These are phyloP conservation scores for Pseudocercospora eumusae DNA, from an alignment of 2,329 filamentous ascomycete genomes.

Conservation along the genomic window DNA sequence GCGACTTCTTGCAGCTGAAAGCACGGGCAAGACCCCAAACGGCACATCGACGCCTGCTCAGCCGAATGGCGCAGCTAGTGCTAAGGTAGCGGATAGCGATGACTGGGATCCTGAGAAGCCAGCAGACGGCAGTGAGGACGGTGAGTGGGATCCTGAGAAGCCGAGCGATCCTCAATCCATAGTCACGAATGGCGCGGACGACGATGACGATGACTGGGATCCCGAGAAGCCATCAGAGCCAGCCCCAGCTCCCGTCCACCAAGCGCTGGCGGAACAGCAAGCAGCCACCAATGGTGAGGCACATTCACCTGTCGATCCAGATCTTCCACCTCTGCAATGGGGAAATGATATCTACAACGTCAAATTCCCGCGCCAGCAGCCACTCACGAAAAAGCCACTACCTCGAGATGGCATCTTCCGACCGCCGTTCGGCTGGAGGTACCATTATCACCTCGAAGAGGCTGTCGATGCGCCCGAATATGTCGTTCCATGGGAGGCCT, in stretches of 20 bases:
- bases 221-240: conserved; percentile 51
- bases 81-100: conserved; percentile 31
- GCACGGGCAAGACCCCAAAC: conserved; percentile 42
- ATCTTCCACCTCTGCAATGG: conserved; percentile 64
- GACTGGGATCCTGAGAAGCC: conserved; percentile 47
- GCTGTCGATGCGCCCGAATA: conserved; percentile 97
- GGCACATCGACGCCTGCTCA: conserved; percentile 29
- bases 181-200: conserved; percentile 29
- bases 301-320: conserved; percentile 12
- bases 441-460: conserved; percentile 93
- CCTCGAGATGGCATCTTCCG: conserved; percentile 87
- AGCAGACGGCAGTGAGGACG: conserved; percentile 45
- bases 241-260: conserved; percentile 29
- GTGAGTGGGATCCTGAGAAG: conserved; percentile 44
- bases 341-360: conserved; percentile 93
- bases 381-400: conserved; percentile 33
- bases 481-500: conserved; percentile 96
- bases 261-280: conserved; percentile 27
- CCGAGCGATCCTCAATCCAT: conserved; percentile 45
- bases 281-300: conserved; percentile 16
- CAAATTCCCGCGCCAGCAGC: conserved; percentile 71
- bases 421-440: conserved; percentile 96
- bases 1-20: conserved; percentile 65
- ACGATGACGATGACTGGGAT: conserved; percentile 40
- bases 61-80: conserved; percentile 39